A percentile compares a stretch with the other conserved stretches of the same genome.
Conservation (phyloP, 345 rosid genomes). For the Salix suchowensis region DNA sequence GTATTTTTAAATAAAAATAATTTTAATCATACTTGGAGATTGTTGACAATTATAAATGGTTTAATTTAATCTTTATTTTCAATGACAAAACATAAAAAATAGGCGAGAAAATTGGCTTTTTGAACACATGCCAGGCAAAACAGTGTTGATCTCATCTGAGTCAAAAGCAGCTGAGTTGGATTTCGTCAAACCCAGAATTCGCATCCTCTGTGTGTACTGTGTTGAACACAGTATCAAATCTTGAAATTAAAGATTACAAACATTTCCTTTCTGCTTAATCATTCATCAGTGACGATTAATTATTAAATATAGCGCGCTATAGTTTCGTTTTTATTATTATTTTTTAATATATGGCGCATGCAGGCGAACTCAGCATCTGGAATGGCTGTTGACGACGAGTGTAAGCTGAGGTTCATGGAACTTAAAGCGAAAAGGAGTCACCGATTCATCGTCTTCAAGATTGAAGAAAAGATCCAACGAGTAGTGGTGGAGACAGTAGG, state of each 20-base stretch:
- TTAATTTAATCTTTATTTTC: too few relatives aligned
- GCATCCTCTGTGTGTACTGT: not conserved
- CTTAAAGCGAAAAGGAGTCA: conserved; percentile 24
- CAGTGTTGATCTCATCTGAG: too few relatives aligned
- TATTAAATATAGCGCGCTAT: not conserved
- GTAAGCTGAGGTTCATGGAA: conserved; percentile 22
- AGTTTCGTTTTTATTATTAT: not conserved
- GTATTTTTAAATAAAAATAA: too few relatives aligned
- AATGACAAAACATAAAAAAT: too few relatives aligned
- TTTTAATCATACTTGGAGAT: too few relatives aligned
- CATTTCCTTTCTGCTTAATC: not conserved
- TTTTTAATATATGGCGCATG: not conserved
- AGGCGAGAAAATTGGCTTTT: too few relatives aligned
- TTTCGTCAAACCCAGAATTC: not conserved
- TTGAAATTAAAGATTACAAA: not conserved
- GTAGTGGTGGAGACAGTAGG: conserved; percentile 22
- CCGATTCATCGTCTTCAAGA: conserved; percentile 26
- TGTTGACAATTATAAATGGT: too few relatives aligned
- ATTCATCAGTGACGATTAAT: not conserved
- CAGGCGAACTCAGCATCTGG: conserved; percentile 20
- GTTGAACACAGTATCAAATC: not conserved
- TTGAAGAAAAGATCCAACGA: conserved; percentile 19
- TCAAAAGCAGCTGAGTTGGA: not conserved
- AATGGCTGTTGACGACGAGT: conserved; percentile 28
- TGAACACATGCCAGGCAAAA: too few relatives aligned